Conservation (phyloP, 345 rosid genomes). For the Crucihimalaya himalaica region DNA sequence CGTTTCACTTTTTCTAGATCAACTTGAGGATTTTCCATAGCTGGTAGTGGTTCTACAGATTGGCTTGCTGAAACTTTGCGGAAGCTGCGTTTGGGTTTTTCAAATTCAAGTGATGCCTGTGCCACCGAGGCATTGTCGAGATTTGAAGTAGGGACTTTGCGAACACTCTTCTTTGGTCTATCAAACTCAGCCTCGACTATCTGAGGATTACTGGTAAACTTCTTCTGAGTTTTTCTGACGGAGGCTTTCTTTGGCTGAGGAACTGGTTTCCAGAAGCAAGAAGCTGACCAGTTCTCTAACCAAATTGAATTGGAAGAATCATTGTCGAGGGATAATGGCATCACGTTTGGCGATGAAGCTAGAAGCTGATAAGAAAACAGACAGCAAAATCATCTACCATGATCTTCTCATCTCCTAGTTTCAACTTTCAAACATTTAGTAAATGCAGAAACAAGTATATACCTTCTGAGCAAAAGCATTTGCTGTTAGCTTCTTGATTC, state of each 20-base stretch:
- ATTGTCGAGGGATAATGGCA: slow-evolving; percentile 56
- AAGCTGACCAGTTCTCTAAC: slow-evolving; percentile 82
- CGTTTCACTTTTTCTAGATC: slow-evolving; percentile 92
- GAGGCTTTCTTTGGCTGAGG: slow-evolving; percentile 57
- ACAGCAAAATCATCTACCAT: slow-evolving; percentile 31
- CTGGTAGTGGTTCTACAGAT: slow-evolving; percentile 46
- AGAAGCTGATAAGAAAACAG: slow-evolving; percentile 57
- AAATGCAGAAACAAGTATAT: slow-evolving; percentile 21
- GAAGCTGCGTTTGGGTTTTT: slow-evolving; percentile 68
- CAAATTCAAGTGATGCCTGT: slow-evolving; percentile 55
- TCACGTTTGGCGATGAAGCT: slow-evolving; percentile 64
- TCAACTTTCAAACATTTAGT: background rate
- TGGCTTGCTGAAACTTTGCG: slow-evolving; percentile 60
- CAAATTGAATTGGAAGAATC: slow-evolving; percentile 55
- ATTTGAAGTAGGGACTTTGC: slow-evolving; percentile 60
- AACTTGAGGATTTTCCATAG: slow-evolving; percentile 65
- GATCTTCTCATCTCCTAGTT: slow-evolving; percentile 6
- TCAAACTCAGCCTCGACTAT: slow-evolving; percentile 54
- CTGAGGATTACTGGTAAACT: slow-evolving; percentile 50
- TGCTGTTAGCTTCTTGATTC: slow-evolving; percentile 53
- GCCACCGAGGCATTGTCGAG: slow-evolving; percentile 40
- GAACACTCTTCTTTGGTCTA: slow-evolving; percentile 62
- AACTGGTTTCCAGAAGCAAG: slow-evolving; percentile 69
- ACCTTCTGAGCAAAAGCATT: slow-evolving; percentile 76
- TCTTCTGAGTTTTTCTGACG: slow-evolving; percentile 55